Evolutionary conservation across 306 rosid species (phyloP).

Genomic region (Glycine tomentella): DNA sequence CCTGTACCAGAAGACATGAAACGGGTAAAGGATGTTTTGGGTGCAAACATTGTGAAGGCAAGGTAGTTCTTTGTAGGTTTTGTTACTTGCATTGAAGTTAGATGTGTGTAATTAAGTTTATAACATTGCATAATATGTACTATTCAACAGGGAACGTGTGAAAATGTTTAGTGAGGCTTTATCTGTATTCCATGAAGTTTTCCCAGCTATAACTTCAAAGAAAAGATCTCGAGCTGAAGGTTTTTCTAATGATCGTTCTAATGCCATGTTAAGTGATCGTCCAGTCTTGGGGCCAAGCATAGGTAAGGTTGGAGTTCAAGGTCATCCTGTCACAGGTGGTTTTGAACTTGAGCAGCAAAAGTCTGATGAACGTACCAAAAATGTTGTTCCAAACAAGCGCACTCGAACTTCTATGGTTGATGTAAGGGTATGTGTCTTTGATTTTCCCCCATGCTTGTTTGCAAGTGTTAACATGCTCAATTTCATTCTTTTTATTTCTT

Average conservation of each 20-base stretch:
- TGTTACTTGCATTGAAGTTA: constrained; percentile 46
- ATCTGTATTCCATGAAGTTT: constrained; percentile 76
- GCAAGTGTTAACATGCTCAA: neutral
- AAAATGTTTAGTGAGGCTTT: constrained; percentile 83
- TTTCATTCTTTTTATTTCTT: constrained; percentile 28
- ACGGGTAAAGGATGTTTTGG: constrained; percentile 66
- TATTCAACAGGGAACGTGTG: constrained; percentile 76
- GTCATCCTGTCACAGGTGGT: constrained; percentile 69
- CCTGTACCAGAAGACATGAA: constrained; percentile 81
- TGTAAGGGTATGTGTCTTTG: constrained; percentile 67
- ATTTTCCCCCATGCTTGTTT: constrained; percentile 27
- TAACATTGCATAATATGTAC: constrained; percentile 44
- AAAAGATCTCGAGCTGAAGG: constrained; percentile 94
- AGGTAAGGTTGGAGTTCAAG: constrained; percentile 83
- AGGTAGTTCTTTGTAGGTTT: constrained; percentile 73
- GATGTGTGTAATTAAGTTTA: constrained; percentile 44
- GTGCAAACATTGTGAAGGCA: constrained; percentile 68
- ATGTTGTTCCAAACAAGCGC: constrained; percentile 84
- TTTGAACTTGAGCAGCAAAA: constrained; percentile 93
- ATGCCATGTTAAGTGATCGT: constrained; percentile 72
- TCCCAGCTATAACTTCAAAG: constrained; percentile 82
- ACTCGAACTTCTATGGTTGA: constrained; percentile 94
- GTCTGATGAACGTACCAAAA: constrained; percentile 80
- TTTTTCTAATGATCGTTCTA: constrained; percentile 72
- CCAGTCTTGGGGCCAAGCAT: constrained; percentile 70